These are phyloP conservation scores for Debaryomyces nepalensis DNA, from an alignment of 1,139 yeast genomes.

Conservation along the genomic window DNA sequence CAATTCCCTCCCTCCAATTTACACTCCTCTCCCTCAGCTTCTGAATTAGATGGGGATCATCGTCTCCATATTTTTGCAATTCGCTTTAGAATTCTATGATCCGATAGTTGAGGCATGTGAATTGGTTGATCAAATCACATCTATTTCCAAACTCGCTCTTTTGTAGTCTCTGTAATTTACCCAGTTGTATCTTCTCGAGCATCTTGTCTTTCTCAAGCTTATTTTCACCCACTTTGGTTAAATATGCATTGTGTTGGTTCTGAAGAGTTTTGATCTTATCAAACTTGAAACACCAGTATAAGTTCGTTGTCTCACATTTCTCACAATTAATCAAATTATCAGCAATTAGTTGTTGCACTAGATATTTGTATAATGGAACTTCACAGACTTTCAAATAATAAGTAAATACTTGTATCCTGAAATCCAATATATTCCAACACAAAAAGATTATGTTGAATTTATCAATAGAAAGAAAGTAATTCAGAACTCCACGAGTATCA, in stretches of 20 bases:
- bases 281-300: constrained; percentile 58
- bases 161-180: constrained; percentile 10
- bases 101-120: constrained; percentile 5
- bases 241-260: constrained; percentile 20
- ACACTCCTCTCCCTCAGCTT: constrained; percentile 10
- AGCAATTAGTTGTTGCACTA: constrained; percentile 49
- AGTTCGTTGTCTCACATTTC: constrained; percentile 57
- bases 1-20: constrained; percentile 16
- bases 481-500: too few species aligned
- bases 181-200: constrained; percentile 12
- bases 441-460: too few species aligned
- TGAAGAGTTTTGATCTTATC: constrained; percentile 28
- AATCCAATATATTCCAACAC: too few species aligned
- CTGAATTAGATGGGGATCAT: constrained; percentile 11
- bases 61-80: constrained; percentile 8
- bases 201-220: constrained; percentile 11
- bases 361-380: too few species aligned
- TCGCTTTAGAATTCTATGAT: constrained; percentile 9
- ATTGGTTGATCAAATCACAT: constrained; percentile 7
- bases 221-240: constrained; percentile 18
- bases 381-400: too few species aligned
- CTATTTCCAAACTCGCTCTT: constrained; percentile 13
- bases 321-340: constrained; percentile 51
- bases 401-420: too few species aligned
- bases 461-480: too few species aligned